These are phyloP conservation scores for Dioszegia hungarica DNA, from an alignment of 768 basidiomycete genomes.

Conservation along the genomic window DNA sequence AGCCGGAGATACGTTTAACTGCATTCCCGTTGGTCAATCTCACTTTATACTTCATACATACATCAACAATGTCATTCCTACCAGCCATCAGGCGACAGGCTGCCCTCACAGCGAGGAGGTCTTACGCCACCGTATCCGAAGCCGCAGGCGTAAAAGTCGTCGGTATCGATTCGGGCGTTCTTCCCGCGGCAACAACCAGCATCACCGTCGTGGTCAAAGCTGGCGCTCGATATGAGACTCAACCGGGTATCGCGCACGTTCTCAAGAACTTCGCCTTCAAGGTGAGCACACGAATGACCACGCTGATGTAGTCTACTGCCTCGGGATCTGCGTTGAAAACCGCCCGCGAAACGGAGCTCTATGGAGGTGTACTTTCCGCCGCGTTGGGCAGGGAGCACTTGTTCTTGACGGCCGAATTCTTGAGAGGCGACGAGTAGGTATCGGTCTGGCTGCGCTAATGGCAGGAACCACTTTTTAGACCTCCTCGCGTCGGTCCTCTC, in stretches of 20 bases:
- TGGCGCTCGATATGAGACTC: conserved; percentile 80
- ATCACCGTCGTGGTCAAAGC: conserved; percentile 90
- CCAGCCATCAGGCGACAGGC: conserved; percentile 1
- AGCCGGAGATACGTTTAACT: background rate
- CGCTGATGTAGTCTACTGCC: conserved; percentile 65
- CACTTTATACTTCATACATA: background rate
- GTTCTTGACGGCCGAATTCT: conserved; percentile 87
- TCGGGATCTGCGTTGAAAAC: conserved; percentile 83
- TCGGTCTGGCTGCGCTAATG: background rate
- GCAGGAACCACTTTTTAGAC: conserved; percentile 84
- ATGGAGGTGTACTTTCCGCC: conserved; percentile 83
- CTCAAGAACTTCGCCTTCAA: conserved; percentile 99
- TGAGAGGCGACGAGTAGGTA: conserved; percentile 94
- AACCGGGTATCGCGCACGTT: conserved; percentile 84
- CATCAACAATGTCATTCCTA: background rate
- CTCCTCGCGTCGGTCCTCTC: conserved; percentile 78
- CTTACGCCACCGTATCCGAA: conserved; percentile 68
- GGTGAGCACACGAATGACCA: conserved; percentile 55
- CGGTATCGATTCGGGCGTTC: conserved; percentile 69
- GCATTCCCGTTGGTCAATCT: background rate
- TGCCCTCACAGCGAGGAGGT: conserved; percentile 9
- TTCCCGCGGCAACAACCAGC: conserved; percentile 61
- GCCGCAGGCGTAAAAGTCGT: conserved; percentile 79
- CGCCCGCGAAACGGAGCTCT: conserved; percentile 85
- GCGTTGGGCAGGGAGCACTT: conserved; percentile 83